phyloP scores from a whole-genome alignment of 2,329 filamentous ascomycete genomes.

The Fusarium denticulatum region DNA sequence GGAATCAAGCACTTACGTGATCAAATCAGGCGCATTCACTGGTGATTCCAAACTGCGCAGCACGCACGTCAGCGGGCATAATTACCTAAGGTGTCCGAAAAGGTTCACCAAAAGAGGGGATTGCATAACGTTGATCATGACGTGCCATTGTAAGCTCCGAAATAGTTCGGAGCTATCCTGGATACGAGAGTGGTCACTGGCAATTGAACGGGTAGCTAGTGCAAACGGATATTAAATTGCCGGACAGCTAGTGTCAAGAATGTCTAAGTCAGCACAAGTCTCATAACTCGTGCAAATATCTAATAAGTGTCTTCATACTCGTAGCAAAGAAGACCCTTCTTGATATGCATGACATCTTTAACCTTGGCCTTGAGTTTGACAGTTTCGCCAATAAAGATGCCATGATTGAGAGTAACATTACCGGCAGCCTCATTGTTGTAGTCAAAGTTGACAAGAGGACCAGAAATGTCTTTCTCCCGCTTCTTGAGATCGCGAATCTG shows the following conservation, averaged over 20 bases:
- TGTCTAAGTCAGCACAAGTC: neutral
- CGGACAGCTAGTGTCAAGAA: neutral
- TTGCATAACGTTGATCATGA: neutral
- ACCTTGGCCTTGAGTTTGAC: slow-evolving; percentile 16
- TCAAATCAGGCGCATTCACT: neutral
- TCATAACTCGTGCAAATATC: rapidly evolving
- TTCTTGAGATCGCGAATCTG: slow-evolving; percentile 14
- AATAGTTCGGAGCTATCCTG: neutral
- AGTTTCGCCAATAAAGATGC: slow-evolving; percentile 5
- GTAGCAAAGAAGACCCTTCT: slow-evolving; percentile 14
- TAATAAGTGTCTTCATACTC: slow-evolving; percentile 20
- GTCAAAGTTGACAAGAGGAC: slow-evolving; percentile 25
- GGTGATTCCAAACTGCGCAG: neutral
- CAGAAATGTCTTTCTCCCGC: slow-evolving; percentile 22
- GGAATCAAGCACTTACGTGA: neutral
- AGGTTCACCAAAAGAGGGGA: neutral
- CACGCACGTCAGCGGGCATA: neutral
- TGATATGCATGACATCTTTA: slow-evolving; percentile 21
- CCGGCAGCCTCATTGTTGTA: slow-evolving; percentile 14
- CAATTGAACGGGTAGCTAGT: neutral
- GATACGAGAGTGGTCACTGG: too few relatives aligned
- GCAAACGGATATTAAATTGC: neutral
- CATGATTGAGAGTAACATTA: slow-evolving; percentile 2
- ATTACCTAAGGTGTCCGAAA: neutral
- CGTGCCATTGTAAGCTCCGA: neutral